A percentile compares a stretch with the other conserved stretches of the same genome.
Evolutionary conservation across 768 basidiomycete genomes (phyloP).

Genomic region (Pleurotus eryngii): DNA sequence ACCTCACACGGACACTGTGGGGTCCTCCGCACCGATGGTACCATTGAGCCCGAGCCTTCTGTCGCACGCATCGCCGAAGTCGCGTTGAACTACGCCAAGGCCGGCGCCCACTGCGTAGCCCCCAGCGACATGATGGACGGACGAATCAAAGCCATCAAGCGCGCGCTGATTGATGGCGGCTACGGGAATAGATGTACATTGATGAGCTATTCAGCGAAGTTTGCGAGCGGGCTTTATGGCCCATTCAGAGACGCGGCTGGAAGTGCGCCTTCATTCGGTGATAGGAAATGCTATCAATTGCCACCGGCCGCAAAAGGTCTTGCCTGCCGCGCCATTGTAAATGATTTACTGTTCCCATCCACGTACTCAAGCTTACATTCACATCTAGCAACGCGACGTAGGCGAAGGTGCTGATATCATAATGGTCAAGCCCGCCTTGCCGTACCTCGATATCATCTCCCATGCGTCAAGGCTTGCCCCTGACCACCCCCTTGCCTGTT

Average conservation of each 20-base stretch:
- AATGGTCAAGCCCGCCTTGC: constrained; percentile 97
- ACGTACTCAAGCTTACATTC: constrained; percentile 2
- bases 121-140: constrained; percentile 99
- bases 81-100: constrained; percentile 85
- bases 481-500: constrained; percentile 92
- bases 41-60: constrained; percentile 74
- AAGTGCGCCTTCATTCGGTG: constrained; percentile 89
- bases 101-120: constrained; percentile 97
- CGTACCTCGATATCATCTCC: constrained; percentile 94
- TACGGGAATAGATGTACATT: constrained; percentile 85
- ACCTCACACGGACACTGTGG: constrained; percentile 98
- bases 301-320: constrained; percentile 86
- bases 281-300: constrained; percentile 98
- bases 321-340: constrained; percentile 87
- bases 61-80: constrained; percentile 90
- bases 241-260: constrained; percentile 99
- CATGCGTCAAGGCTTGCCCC: constrained; percentile 80
- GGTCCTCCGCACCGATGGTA: constrained; percentile 65
- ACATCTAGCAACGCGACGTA: constrained; percentile 74
- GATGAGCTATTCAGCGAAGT: constrained; percentile 98
- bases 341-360: constrained; percentile 23
- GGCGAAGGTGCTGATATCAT: constrained; percentile 95
- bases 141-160: constrained; percentile 85
- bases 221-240: constrained; percentile 92
- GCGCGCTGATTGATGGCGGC: constrained; percentile 76